These are phyloP conservation scores for Cyclotella atomus DNA, from an alignment of 108 stramenopile genomes.

Conservation along the genomic window DNA sequence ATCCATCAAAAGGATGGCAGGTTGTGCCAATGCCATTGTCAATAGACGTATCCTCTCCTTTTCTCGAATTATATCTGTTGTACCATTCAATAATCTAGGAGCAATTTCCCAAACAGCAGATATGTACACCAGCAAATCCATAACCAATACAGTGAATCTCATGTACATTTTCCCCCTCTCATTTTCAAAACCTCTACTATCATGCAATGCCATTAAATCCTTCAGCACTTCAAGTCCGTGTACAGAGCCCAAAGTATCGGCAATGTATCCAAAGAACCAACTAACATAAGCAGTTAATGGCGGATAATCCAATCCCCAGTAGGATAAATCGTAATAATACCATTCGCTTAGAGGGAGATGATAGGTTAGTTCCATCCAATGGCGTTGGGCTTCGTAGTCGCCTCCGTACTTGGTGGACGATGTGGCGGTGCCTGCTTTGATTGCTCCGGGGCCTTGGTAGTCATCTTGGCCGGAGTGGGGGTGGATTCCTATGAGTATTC, in stretches of 20 bases:
- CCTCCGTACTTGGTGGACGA: slow-evolving; percentile 66
- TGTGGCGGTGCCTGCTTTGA: not conserved
- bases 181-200: slow-evolving; percentile 88
- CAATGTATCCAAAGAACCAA: slow-evolving; percentile 65
- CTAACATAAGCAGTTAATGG: slow-evolving; percentile 91
- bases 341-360: slow-evolving; percentile 86
- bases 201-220: slow-evolving; percentile 57
- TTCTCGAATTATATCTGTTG: not conserved
- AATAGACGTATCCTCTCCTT: slow-evolving; percentile 5
- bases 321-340: slow-evolving; percentile 90
- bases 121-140: slow-evolving; percentile 69
- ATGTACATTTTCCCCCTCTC: slow-evolving; percentile 79
- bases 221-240: slow-evolving; percentile 16
- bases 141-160: slow-evolving; percentile 71
- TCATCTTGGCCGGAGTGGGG: slow-evolving; percentile 86
- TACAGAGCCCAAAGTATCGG: slow-evolving; percentile 61
- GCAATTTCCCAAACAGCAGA: slow-evolving; percentile 55
- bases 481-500: slow-evolving; percentile 67
- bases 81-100: not conserved
- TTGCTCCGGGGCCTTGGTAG: slow-evolving; percentile 59
- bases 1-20: slow-evolving; percentile 89
- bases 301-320: slow-evolving; percentile 98
- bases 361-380: slow-evolving; percentile 96
- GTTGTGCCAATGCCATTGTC: slow-evolving; percentile 62
- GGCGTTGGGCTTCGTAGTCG: slow-evolving; percentile 97